Base-by-base conservation (phyloP, 2,329 filamentous ascomycete genomes). In the Talaromyces pinophilus region DNA sequence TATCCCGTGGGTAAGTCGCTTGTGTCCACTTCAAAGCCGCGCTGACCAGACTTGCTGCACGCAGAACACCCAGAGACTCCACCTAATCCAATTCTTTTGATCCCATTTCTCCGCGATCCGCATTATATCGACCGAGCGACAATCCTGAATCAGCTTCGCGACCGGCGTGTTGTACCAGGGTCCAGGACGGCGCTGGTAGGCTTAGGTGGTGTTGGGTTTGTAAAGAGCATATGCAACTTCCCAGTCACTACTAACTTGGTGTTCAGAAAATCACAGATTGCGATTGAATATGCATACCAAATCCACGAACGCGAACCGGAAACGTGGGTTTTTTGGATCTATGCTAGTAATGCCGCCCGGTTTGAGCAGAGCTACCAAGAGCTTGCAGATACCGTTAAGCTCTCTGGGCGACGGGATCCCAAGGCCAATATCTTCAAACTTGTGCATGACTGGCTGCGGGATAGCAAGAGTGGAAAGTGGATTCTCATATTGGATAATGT, bases 231-330 rank as follows among this genome's bases (percentile, higher is more conserved):
- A 38, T 62, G 33, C 4, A 78, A n/a, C n/a, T n/a, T n/a, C n/a
- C n/a, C n/a, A n/a, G n/a, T n/a, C n/a, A n/a, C n/a, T n/a, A n/a
- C n/a, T n/a, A n/a, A n/a, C n/a, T n/a, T n/a, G n/a, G n/a, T n/a
- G n/a, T n/a, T n/a, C n/a, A n/a, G 76, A 38, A 78, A 78, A 67
- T 76, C 76, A 50, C 74, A 77, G 71, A 72, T 78, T 61, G 74
- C 76, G 10, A 80, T 81, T 59, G 70, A 80, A 71, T 80, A 79
- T 59, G 72, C 72, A 0, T 74, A 81, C 65, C 69, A 67, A 57
- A 67, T 71, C n/a, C 70, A 68, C 66, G 67, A 74, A 28, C 73
- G 68, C 25, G 5, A 4, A 1, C 71, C 73, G 0, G 38, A 71
- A n/a, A 75, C 70, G 17, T 77, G 70, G 70, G 69, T 80, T 38